Evolutionary conservation across 2,329 filamentous ascomycete species (phyloP).

Genomic region (Alternaria gaisen): DNA sequence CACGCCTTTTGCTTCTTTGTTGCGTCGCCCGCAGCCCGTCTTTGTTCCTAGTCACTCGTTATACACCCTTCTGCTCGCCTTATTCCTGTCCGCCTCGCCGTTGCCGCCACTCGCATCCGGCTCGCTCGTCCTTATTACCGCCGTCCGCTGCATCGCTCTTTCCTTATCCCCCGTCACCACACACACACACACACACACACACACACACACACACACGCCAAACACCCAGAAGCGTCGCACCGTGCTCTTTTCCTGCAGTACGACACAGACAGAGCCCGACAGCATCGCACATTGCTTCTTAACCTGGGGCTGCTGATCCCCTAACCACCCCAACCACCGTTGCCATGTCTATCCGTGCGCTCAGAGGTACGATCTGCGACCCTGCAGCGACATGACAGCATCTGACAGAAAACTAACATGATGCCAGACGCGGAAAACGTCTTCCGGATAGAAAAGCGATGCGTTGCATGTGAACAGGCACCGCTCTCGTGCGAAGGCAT

Average conservation of each 20-base stretch:
- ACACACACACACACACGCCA: conserved; percentile 11
- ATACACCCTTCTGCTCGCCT: conserved; percentile 3
- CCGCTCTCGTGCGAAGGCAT: conserved; percentile 64
- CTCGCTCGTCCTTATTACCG: conserved; percentile 12
- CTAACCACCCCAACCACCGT: conserved; percentile 20
- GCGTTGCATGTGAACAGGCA: conserved; percentile 62
- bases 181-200: conserved; percentile 11
- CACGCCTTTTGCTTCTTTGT: conserved; percentile 10
- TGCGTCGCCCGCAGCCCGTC: conserved; percentile 5
- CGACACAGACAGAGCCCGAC: conserved; percentile 5
- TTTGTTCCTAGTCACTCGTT: conserved; percentile 26
- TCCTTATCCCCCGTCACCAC: conserved; percentile 22
- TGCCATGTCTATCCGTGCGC: conserved; percentile 30
- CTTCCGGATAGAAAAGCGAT: conserved; percentile 64
- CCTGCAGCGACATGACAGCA: neutral
- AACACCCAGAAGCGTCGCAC: conserved; percentile 11
- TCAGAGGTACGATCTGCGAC: conserved; percentile 21
- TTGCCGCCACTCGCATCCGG: conserved; percentile 2
- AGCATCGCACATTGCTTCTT: conserved; percentile 17
- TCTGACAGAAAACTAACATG: conserved; percentile 20
- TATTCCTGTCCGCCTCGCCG: neutral
- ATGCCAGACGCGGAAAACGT: conserved; percentile 48
- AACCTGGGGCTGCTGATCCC: conserved; percentile 21
- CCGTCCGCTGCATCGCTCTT: conserved; percentile 10
- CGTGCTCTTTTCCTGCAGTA: neutral